Evolutionary conservation across 352 stramenopile genomes (phyloP).

Genomic region (Phytophthora sojae): DNA sequence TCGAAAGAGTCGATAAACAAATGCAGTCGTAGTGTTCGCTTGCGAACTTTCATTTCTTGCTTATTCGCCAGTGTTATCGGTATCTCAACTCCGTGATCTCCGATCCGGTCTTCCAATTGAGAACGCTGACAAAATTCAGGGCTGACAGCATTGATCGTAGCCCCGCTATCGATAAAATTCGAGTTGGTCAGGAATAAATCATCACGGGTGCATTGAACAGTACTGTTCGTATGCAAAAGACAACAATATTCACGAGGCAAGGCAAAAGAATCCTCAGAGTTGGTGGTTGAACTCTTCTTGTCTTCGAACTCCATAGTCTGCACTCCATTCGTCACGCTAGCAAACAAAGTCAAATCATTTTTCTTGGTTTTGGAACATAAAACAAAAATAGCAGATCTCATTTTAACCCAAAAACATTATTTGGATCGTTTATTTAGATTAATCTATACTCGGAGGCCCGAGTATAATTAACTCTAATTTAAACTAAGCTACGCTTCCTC

Average conservation of each 20-base stretch:
- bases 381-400: no score
- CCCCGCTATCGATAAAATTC: not conserved
- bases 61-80: not conserved
- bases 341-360: not conserved
- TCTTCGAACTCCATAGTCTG: not conserved
- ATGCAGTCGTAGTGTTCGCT: not conserved
- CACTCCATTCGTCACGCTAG: not conserved
- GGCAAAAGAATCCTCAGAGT: not conserved
- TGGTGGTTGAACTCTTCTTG: not conserved
- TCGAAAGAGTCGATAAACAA: not conserved
- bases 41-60: not conserved
- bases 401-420: no score
- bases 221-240: not conserved
- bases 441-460: no score
- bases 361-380: no score
- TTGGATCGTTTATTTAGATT: no score
- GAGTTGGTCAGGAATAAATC: not conserved
- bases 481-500: no score
- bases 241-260: not conserved
- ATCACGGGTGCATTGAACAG: not conserved
- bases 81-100: not conserved
- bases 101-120: not conserved
- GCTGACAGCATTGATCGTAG: not conserved
- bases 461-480: no score
- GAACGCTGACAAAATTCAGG: not conserved